Conservation (phyloP, 78 protist species). For the Dictyostelium firmibasis region DNA sequence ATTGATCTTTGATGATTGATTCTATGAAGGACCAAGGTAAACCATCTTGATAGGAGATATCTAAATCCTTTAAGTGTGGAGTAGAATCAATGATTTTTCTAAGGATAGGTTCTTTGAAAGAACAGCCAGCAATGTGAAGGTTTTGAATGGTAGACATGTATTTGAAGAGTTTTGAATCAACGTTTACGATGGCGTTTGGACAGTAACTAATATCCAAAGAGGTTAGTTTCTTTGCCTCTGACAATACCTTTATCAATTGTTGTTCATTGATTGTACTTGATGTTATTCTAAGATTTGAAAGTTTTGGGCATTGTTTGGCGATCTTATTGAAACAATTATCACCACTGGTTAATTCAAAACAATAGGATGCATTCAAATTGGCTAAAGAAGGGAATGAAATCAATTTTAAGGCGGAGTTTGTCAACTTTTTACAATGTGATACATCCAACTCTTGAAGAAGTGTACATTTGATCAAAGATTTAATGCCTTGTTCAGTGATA, state of each 20-base stretch:
- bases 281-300: neutral
- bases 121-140: constrained; percentile 12
- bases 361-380: constrained; percentile 30
- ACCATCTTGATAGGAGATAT: constrained; percentile 61
- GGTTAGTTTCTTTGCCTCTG: constrained; percentile 16
- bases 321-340: constrained; percentile 15
- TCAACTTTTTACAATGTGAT: constrained; percentile 27
- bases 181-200: neutral
- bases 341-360: neutral
- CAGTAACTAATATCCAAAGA: constrained; percentile 27
- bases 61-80: constrained; percentile 6
- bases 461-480: constrained; percentile 12
- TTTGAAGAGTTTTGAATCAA: constrained; percentile 23
- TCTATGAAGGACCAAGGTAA: constrained; percentile 48
- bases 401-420: neutral
- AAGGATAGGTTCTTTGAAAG: constrained; percentile 34
- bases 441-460: constrained; percentile 17
- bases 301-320: constrained; percentile 30
- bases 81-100: constrained; percentile 3
- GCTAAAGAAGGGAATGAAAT: constrained; percentile 14
- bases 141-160: neutral
- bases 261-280: constrained; percentile 16
- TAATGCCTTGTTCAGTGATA: constrained; percentile 21
- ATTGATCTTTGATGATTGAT: constrained; percentile 19
- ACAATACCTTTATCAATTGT: constrained; percentile 11